phyloP scores from a whole-genome alignment of 75 land plant genomes.

The Cryptomeria japonica region DNA sequence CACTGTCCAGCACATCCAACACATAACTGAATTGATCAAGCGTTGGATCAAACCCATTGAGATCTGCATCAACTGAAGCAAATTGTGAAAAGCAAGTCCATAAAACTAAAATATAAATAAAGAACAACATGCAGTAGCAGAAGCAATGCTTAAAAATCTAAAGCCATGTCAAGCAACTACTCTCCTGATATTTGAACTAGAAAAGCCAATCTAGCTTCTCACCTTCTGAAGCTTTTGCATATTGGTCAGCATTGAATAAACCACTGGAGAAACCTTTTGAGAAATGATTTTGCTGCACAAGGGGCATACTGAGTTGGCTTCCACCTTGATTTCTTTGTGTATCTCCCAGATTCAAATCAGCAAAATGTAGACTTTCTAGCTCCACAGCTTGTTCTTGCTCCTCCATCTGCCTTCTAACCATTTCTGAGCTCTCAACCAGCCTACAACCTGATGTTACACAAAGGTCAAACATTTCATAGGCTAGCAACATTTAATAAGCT shows the following conservation, averaged over 20 bases:
- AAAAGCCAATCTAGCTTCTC: neutral
- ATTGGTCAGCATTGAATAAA: neutral
- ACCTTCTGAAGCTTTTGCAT: constrained; percentile 3
- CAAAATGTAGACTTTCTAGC: constrained; percentile 53
- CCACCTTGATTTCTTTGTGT: neutral
- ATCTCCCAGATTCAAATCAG: constrained; percentile 32
- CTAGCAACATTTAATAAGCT: neutral
- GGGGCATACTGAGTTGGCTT: neutral
- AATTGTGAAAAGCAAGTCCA: neutral
- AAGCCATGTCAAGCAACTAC: neutral
- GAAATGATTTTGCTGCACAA: neutral
- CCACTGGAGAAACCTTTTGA: neutral
- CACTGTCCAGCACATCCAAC: constrained; percentile 42
- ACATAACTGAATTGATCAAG: constrained; percentile 43
- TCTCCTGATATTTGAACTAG: too few species aligned
- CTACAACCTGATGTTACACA: constrained; percentile 28
- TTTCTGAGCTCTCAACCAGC: constrained; percentile 38
- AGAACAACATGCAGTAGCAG: neutral
- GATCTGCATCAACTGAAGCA: constrained; percentile 25
- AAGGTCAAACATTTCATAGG: neutral
- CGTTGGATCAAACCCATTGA: constrained; percentile 31
- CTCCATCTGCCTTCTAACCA: constrained; percentile 50
- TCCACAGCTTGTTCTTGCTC: constrained; percentile 57
- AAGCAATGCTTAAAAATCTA: neutral
- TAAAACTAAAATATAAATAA: neutral